Evolutionary conservation across 2,329 filamentous ascomycete species (phyloP).

Genomic region (Nemania sp.): DNA sequence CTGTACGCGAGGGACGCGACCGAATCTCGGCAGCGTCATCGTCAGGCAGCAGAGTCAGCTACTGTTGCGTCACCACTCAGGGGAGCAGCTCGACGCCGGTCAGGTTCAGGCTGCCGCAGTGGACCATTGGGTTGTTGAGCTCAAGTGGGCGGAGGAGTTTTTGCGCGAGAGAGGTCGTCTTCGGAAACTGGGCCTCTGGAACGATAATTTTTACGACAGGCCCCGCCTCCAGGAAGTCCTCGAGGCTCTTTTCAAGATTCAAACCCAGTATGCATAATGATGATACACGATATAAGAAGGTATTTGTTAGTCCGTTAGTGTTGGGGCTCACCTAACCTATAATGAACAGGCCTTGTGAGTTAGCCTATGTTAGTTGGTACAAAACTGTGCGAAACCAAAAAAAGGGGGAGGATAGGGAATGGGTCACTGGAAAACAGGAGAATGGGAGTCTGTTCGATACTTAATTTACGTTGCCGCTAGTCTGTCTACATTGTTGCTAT

Average conservation of each 20-base stretch:
- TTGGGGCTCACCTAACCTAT: neutral
- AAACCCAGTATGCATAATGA: conserved; percentile 18
- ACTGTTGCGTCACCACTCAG: conserved; percentile 46
- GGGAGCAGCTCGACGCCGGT: conserved; percentile 42
- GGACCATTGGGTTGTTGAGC: conserved; percentile 55
- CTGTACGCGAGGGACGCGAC: conserved; percentile 55
- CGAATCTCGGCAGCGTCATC: conserved; percentile 50
- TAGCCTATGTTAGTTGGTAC: neutral
- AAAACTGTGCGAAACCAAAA: too few species aligned
- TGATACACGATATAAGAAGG: neutral
- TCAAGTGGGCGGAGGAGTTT: conserved; percentile 54
- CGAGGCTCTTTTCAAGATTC: conserved; percentile 34
- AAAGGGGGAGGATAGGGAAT: too few species aligned
- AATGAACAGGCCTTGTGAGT: neutral
- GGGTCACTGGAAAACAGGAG: neutral
- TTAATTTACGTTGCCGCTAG: neutral
- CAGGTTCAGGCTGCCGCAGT: conserved; percentile 43
- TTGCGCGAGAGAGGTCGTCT: conserved; percentile 47
- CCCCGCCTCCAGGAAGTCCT: conserved; percentile 53
- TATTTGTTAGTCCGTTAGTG: neutral
- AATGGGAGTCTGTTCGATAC: conserved; percentile 4
- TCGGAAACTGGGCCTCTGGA: conserved; percentile 49
- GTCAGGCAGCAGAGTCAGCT: conserved; percentile 52
- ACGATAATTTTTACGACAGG: conserved; percentile 55
- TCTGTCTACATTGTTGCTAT: neutral